phyloP scores from a whole-genome alignment of 2,329 filamentous ascomycete genomes.

The Orbilia ellipsospora region DNA sequence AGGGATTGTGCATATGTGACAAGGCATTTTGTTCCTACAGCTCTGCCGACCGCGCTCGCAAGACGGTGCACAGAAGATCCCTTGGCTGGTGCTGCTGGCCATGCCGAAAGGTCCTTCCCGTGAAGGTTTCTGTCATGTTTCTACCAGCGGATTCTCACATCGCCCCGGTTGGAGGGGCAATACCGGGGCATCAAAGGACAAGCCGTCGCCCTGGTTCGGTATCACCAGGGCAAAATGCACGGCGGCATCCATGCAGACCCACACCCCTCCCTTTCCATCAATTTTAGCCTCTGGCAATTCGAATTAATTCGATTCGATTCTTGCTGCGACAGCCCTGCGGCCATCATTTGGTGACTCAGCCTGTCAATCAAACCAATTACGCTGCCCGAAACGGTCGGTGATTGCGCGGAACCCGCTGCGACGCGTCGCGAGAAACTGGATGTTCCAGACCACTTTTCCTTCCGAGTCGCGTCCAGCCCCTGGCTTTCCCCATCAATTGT shows the following conservation, averaged over 20 bases:
- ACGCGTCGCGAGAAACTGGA: slow-evolving; percentile 28
- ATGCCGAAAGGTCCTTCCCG: slow-evolving; percentile 11
- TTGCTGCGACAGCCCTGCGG: background rate
- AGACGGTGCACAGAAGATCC: slow-evolving; percentile 12
- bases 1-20: slow-evolving; percentile 11
- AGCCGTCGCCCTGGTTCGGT: slow-evolving; percentile 16
- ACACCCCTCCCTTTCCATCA: slow-evolving; percentile 7
- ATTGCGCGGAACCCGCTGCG: slow-evolving; percentile 9
- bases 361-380: slow-evolving; percentile 3
- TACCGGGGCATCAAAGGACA: background rate
- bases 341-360: slow-evolving; percentile 21
- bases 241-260: slow-evolving; percentile 10
- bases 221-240: slow-evolving; percentile 15
- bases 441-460: slow-evolving; percentile 17
- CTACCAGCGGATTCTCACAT: slow-evolving; percentile 1
- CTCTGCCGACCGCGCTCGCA: slow-evolving; percentile 4
- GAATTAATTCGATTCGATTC: slow-evolving; percentile 4
- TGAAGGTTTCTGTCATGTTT: background rate
- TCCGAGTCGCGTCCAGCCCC: slow-evolving; percentile 33
- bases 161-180: slow-evolving; percentile 13
- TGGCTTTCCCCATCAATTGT: slow-evolving; percentile 36
- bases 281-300: slow-evolving; percentile 1
- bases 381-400: slow-evolving; percentile 19
- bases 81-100: slow-evolving; percentile 8
- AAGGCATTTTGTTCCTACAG: background rate